Evolutionary conservation across 2,329 filamentous ascomycete species (phyloP).

Genomic region (Lachnellula occidentalis): DNA sequence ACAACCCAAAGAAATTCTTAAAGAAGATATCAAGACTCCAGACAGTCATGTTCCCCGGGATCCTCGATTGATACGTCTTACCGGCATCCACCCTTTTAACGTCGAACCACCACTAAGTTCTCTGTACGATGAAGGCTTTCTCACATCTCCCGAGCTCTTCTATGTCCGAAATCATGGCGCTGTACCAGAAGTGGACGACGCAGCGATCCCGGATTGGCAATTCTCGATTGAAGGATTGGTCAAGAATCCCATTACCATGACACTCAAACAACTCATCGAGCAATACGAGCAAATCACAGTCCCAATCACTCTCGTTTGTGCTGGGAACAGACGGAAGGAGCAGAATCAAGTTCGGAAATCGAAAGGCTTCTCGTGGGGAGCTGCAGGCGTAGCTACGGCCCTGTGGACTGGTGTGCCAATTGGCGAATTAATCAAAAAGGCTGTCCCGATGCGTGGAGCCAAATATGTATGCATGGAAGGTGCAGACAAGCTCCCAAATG

Average conservation of each 20-base stretch:
- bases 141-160: constrained; percentile 82
- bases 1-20: constrained; percentile 54
- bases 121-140: constrained; percentile 73
- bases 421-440: constrained; percentile 62
- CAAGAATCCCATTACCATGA: constrained; percentile 67
- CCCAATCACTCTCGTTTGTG: constrained; percentile 84
- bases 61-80: constrained; percentile 75
- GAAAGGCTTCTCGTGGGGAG: constrained; percentile 91
- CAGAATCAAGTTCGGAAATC: constrained; percentile 87
- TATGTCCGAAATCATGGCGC: constrained; percentile 88
- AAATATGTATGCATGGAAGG: constrained; percentile 89
- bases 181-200: constrained; percentile 70
- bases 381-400: constrained; percentile 80
- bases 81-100: constrained; percentile 87
- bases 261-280: constrained; percentile 63
- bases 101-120: constrained; percentile 76
- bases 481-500: constrained; percentile 81
- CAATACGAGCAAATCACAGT: constrained; percentile 79
- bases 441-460: constrained; percentile 63
- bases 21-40: constrained; percentile 76
- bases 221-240: constrained; percentile 82
- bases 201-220: constrained; percentile 71
- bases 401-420: constrained; percentile 81
- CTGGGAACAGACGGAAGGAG: constrained; percentile 87
- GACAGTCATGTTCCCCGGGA: constrained; percentile 78